These are phyloP conservation scores for Fraxinus angustifolia DNA, from an alignment of 305 asterid genomes.

Conservation along the genomic window DNA sequence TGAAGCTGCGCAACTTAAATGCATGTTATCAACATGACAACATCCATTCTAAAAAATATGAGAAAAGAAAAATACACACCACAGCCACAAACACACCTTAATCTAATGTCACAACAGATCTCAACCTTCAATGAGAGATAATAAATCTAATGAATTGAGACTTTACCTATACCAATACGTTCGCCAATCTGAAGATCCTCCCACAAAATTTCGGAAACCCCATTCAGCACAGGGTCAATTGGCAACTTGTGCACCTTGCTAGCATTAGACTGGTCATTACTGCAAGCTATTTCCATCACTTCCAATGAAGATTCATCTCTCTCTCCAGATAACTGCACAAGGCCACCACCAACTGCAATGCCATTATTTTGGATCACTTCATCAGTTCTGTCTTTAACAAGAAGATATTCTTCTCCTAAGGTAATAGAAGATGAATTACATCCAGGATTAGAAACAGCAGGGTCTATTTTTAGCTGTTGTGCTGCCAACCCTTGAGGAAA, in stretches of 20 bases:
- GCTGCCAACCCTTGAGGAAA: constrained; percentile 36
- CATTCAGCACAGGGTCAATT: constrained; percentile 56
- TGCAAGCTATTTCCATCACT: constrained; percentile 30
- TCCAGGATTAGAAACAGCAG: constrained; percentile 20
- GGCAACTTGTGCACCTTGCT: constrained; percentile 42
- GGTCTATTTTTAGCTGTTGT: constrained; percentile 30
- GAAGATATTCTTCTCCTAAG: constrained; percentile 33
- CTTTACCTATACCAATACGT: constrained; percentile 92
- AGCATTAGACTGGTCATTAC: constrained; percentile 38
- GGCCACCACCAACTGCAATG: constrained; percentile 25
- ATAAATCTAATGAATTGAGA: constrained; percentile 7
- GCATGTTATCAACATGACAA: background rate
- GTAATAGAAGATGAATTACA: constrained; percentile 29
- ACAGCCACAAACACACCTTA: background rate
- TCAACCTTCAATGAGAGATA: constrained; percentile 18
- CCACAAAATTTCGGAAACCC: constrained; percentile 91
- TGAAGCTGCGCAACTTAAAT: background rate
- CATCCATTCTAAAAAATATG: background rate
- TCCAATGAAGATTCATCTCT: constrained; percentile 14
- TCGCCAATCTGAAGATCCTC: constrained; percentile 96
- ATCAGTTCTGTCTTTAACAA: constrained; percentile 28
- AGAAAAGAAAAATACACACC: background rate
- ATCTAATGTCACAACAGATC: constrained; percentile 2
- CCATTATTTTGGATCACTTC: constrained; percentile 28
- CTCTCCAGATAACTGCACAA: constrained; percentile 29